A percentile compares a stretch with the other conserved stretches of the same genome.
Evolutionary conservation across 176 grass and related monocot species (phyloP).

Genomic region (Eleusine coracana): DNA sequence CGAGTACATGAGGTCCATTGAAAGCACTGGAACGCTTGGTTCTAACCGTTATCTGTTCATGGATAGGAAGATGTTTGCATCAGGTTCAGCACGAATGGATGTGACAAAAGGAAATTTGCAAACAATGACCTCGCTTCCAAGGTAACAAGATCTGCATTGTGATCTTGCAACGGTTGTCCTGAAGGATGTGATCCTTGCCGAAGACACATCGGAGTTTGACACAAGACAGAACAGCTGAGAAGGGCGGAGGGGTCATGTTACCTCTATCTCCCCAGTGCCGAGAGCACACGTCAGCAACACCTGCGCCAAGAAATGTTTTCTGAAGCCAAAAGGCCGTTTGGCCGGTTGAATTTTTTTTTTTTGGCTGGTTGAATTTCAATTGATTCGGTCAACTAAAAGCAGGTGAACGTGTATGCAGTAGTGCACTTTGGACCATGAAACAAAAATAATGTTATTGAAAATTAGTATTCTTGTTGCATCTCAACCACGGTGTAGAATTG

Average conservation of each 20-base stretch:
- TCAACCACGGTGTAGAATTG: neutral
- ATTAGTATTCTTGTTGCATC: neutral
- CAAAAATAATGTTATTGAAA: neutral
- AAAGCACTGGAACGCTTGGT: conserved; percentile 58
- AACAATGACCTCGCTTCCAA: conserved; percentile 45
- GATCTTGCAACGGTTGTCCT: conserved; percentile 3
- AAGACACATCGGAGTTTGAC: conserved; percentile 23
- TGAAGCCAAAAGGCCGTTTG: conserved; percentile 27
- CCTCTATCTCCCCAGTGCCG: conserved; percentile 8
- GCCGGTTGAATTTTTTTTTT: conserved; percentile 24
- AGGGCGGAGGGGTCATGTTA: conserved; percentile 9
- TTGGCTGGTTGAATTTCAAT: conserved; percentile 31
- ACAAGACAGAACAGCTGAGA: conserved; percentile 19
- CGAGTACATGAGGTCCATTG: conserved; percentile 78
- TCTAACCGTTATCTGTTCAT: conserved; percentile 64
- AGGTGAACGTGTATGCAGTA: neutral
- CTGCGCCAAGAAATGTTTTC: conserved; percentile 22
- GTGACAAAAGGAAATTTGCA: conserved; percentile 29
- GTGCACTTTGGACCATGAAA: neutral
- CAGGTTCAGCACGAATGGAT: conserved; percentile 42
- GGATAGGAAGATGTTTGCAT: conserved; percentile 55
- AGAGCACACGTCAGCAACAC: neutral
- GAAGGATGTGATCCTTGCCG: conserved; percentile 14
- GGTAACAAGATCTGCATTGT: conserved; percentile 21
- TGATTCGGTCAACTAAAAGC: conserved; percentile 27